phyloP scores from a whole-genome alignment of 495 filamentous ascomycete genomes.

The Penicillium macrosclerotiorum region DNA sequence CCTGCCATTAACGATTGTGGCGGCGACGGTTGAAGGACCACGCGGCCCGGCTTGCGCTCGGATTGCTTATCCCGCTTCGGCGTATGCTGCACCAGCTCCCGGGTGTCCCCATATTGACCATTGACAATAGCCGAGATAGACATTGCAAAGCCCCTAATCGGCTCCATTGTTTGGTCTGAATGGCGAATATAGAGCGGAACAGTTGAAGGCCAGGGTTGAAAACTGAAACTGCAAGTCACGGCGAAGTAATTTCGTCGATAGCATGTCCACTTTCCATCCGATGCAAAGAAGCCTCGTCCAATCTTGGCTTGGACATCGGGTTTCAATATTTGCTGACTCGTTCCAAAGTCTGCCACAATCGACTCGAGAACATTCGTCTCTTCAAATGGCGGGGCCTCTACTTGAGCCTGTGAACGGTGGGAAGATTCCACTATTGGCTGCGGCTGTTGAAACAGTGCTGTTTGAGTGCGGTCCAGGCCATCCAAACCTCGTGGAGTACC shows the following conservation, averaged over 20 bases:
- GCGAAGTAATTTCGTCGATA: constrained; percentile 95
- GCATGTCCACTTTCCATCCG: constrained; percentile 90
- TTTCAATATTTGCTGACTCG: constrained; percentile 52
- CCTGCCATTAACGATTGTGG: constrained; percentile 43
- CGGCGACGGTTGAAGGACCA: constrained; percentile 65
- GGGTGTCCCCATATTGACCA: constrained; percentile 68
- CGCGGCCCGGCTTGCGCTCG: constrained; percentile 70
- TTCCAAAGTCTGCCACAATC: constrained; percentile 51
- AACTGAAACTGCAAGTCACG: constrained; percentile 75
- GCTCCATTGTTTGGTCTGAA: constrained; percentile 52
- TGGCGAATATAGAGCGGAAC: constrained; percentile 45
- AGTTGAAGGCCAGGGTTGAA: constrained; percentile 51
- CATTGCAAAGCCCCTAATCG: constrained; percentile 71
- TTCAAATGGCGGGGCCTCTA: constrained; percentile 55
- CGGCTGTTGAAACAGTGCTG: constrained; percentile 28
- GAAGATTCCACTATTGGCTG: constrained; percentile 30
- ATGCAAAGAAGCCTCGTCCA: constrained; percentile 88
- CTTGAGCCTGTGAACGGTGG: constrained; percentile 30
- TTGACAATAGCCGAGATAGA: constrained; percentile 84
- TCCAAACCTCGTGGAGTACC: constrained; percentile 36
- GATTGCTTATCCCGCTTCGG: constrained; percentile 94
- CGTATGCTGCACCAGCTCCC: constrained; percentile 91
- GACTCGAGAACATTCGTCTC: constrained; percentile 56
- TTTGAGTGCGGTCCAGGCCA: constrained; percentile 33
- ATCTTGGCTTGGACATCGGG: constrained; percentile 82